phyloP scores from a whole-genome alignment of 2,329 filamentous ascomycete genomes.

The Sporothrix mexicana region DNA sequence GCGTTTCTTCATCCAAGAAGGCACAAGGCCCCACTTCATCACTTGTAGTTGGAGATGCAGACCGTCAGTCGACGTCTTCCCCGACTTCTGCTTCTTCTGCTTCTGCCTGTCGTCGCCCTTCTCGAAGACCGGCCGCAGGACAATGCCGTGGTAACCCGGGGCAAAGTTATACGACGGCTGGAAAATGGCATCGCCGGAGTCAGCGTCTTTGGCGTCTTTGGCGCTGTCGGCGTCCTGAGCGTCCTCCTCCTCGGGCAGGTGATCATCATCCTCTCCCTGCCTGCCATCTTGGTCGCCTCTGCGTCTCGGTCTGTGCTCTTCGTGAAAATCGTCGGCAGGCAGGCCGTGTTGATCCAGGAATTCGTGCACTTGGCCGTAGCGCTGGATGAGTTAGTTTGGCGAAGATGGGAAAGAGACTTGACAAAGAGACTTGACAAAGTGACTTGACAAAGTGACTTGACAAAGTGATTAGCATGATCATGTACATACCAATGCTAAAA shows the following conservation, averaged over 20 bases:
- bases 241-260: conserved; percentile 64
- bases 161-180: conserved; percentile 91
- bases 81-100: not conserved
- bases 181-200: conserved; percentile 47
- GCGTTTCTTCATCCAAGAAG: conserved; percentile 88
- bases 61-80: conserved; percentile 43
- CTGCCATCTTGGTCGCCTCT: too few relatives aligned
- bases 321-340: conserved; percentile 9
- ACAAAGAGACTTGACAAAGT: conserved; percentile 3
- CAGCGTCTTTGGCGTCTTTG: conserved; percentile 66
- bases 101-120: not conserved
- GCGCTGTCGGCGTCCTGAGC: conserved; percentile 71
- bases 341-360: conserved; percentile 69
- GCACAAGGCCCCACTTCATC: conserved; percentile 96
- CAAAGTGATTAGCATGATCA: not conserved
- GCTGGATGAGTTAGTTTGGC: conserved; percentile 53
- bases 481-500: conserved; percentile 46
- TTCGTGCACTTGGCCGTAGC: conserved; percentile 75
- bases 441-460: too few relatives aligned
- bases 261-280: too few relatives aligned
- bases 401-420: not conserved
- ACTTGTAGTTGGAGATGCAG: conserved; percentile 78
- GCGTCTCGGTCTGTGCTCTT: not conserved
- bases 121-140: conserved; percentile 64
- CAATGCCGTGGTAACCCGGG: conserved; percentile 81